phyloP scores from a whole-genome alignment of 805 yeast species.

The Barnettozyma californica region DNA sequence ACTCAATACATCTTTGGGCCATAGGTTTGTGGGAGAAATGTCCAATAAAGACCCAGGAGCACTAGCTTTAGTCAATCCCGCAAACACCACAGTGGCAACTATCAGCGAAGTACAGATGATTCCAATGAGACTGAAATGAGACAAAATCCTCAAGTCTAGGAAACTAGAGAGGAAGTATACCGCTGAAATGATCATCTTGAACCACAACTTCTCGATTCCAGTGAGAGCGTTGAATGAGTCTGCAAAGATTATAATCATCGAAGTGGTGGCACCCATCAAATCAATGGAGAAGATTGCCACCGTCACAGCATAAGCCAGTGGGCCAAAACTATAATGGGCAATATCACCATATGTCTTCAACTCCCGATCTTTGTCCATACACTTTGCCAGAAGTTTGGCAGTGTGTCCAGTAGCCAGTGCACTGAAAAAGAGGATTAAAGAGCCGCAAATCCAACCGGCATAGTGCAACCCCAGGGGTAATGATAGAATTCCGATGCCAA shows the following conservation, averaged over 20 bases:
- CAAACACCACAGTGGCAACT: conserved; percentile 37
- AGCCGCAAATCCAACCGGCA: conserved; percentile 62
- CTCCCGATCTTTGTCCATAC: conserved; percentile 35
- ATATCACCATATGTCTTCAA: conserved; percentile 56
- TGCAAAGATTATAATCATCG: conserved; percentile 53
- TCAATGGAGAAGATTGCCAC: conserved; percentile 50
- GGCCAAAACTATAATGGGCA: conserved; percentile 47
- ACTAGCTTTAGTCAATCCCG: conserved; percentile 39
- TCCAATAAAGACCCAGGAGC: conserved; percentile 53
- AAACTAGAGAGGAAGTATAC: conserved; percentile 44
- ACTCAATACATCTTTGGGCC: conserved; percentile 32
- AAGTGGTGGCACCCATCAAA: conserved; percentile 52
- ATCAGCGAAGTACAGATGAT: conserved; percentile 49
- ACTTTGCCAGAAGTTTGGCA: conserved; percentile 48
- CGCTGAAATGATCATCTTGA: conserved; percentile 38
- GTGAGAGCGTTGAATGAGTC: conserved; percentile 53
- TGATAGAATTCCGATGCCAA: conserved; percentile 73
- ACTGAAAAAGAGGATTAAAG: conserved; percentile 35
- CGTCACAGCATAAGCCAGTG: conserved; percentile 36
- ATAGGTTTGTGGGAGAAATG: conserved; percentile 39
- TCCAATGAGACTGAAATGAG: conserved; percentile 51
- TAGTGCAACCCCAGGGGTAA: conserved; percentile 63
- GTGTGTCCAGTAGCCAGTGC: conserved; percentile 47
- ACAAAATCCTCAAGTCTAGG: conserved; percentile 47
- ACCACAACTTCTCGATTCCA: conserved; percentile 30